A percentile compares a stretch with the other conserved stretches of the same genome.
phyloP scores from a whole-genome alignment of 768 basidiomycete genomes.

The Hysterangium stoloniferum region DNA sequence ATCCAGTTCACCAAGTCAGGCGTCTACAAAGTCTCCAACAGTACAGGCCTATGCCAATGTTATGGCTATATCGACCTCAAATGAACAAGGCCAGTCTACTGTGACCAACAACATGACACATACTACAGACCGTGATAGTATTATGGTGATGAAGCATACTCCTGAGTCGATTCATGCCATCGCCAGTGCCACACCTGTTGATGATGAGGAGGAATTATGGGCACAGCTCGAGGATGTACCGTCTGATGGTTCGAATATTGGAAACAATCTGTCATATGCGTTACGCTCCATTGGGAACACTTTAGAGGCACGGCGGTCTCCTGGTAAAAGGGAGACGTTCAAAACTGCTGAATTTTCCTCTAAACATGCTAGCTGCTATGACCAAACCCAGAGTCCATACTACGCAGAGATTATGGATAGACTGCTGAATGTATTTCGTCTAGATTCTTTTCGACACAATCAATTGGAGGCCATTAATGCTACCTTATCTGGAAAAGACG shows the following conservation, averaged over 20 bases:
- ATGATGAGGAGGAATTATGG: slow-evolving; percentile 10
- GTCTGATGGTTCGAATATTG: background rate
- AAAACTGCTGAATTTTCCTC: background rate
- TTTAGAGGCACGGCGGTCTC: background rate
- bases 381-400: slow-evolving; percentile 20
- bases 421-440: slow-evolving; percentile 51
- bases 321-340: slow-evolving; percentile 2
- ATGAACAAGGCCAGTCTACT: no score
- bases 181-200: background rate
- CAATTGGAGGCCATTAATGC: slow-evolving; percentile 84
- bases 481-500: slow-evolving; percentile 72
- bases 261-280: no score
- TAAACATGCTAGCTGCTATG: background rate
- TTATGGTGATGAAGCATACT: no score
- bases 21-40: background rate
- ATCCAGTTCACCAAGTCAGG: no score
- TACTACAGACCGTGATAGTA: no score
- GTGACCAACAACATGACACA: no score
- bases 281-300: slow-evolving; percentile 7
- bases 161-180: background rate
- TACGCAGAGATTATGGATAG: slow-evolving; percentile 46
- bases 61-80: no score
- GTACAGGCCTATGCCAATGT: background rate
- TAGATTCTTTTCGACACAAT: slow-evolving; percentile 67
- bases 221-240: slow-evolving; percentile 8